Conservation (phyloP, 441 rosid genomes). For the Croton laevigatus region DNA sequence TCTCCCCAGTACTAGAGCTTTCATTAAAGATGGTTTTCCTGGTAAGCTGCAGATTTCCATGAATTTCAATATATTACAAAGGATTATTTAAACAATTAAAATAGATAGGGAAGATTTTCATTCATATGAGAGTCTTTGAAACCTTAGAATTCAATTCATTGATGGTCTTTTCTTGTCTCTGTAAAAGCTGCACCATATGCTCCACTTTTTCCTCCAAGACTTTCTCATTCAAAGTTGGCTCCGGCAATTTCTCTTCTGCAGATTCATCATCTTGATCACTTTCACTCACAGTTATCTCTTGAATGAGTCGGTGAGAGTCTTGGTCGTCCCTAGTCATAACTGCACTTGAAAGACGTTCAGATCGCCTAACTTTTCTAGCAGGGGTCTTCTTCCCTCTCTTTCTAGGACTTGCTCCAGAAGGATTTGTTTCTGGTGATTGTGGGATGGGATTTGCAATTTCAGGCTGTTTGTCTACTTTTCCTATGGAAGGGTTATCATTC, state of each 20-base stretch:
- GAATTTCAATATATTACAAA: background rate
- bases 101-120: background rate
- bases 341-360: constrained; percentile 38
- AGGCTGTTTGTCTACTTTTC: constrained; percentile 7
- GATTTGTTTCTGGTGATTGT: constrained; percentile 11
- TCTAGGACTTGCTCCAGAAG: background rate
- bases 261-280: constrained; percentile 42
- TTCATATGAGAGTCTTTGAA: background rate
- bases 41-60: constrained; percentile 14
- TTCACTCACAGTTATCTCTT: constrained; percentile 34
- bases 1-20: constrained; percentile 20
- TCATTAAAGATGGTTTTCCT: constrained; percentile 19
- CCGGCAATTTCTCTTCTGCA: constrained; percentile 20
- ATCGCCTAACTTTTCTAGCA: constrained; percentile 31
- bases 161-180: constrained; percentile 27
- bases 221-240: constrained; percentile 16
- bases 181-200: constrained; percentile 26
- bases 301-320: constrained; percentile 27
- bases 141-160: constrained; percentile 32
- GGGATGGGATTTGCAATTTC: constrained; percentile 15
- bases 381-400: constrained; percentile 17
- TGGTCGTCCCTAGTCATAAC: constrained; percentile 14
- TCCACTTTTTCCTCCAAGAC: constrained; percentile 34
- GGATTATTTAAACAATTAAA: background rate
- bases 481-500: constrained; percentile 17